Evolutionary conservation across 2,329 filamentous ascomycete species (phyloP).

Genomic region (Hymenoscyphus albidus): DNA sequence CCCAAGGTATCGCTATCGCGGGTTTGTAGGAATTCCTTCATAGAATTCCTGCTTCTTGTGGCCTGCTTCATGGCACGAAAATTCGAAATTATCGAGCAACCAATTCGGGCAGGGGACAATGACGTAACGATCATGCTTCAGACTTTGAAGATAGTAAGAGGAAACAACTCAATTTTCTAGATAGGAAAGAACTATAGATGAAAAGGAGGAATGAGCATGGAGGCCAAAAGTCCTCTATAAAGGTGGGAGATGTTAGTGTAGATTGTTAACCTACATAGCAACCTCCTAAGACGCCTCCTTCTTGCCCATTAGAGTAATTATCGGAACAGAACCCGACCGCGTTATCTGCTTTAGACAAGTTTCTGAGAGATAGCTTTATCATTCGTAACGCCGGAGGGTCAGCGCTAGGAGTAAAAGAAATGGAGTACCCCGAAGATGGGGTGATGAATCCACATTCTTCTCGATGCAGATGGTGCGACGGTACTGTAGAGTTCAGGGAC

Average conservation of each 20-base stretch:
- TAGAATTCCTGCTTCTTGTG: conserved; percentile 1
- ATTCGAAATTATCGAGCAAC: conserved; percentile 25
- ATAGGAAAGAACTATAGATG: not conserved
- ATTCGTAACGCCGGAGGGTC: not conserved
- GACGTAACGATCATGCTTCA: not conserved
- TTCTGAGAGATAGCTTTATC: not conserved
- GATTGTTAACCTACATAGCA: too few species aligned
- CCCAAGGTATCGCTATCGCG: conserved; percentile 3
- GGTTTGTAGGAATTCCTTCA: conserved; percentile 9
- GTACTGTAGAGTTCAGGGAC: not conserved
- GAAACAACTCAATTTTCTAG: not conserved
- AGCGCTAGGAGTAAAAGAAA: not conserved
- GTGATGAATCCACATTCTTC: not conserved
- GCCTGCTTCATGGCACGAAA: conserved; percentile 3
- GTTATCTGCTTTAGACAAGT: not conserved
- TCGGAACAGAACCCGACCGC: not conserved
- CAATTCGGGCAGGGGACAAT: not conserved
- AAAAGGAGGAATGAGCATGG: not conserved
- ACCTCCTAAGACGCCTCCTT: not conserved
- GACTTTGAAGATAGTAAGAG: not conserved
- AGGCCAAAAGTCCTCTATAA: not conserved
- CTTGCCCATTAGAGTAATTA: not conserved
- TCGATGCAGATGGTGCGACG: not conserved
- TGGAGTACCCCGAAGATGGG: not conserved
- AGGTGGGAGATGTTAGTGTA: not conserved